These are phyloP conservation scores for Microstroma glucosiphilum DNA, from an alignment of 1,284 basidiomycete species.

Conservation along the genomic window DNA sequence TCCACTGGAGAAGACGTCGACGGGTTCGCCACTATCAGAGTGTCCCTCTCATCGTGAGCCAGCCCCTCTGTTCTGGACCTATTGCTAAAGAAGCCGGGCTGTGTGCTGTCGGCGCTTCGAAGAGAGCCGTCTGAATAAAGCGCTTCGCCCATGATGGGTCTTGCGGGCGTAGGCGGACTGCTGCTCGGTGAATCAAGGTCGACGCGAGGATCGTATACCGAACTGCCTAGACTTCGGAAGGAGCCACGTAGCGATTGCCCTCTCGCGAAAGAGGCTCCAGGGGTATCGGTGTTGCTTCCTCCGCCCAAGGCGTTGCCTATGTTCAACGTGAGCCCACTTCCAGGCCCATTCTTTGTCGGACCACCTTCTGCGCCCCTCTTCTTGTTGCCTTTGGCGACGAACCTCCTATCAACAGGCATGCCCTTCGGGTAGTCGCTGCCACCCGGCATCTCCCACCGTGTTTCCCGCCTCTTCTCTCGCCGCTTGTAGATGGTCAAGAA, in stretches of 20 bases:
- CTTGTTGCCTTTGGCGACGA: not conserved
- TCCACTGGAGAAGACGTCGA: not conserved
- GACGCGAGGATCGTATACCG: not conserved
- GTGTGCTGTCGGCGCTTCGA: not conserved
- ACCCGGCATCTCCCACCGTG: constrained; percentile 12
- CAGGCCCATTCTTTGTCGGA: no score
- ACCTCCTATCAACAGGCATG: constrained; percentile 11
- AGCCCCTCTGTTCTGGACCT: not conserved
- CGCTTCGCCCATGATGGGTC: not conserved
- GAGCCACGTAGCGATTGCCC: constrained; percentile 3
- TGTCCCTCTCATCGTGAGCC: not conserved
- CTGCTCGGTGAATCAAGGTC: not conserved
- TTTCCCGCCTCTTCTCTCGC: constrained; percentile 18
- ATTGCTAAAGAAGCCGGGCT: not conserved
- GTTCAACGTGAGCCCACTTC: not conserved
- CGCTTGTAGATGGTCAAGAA: constrained; percentile 28
- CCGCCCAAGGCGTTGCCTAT: not conserved
- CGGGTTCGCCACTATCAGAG: not conserved
- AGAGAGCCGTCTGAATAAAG: not conserved
- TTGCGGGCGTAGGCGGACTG: constrained; percentile 1
- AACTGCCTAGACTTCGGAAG: constrained; percentile 4
- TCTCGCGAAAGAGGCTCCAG: not conserved
- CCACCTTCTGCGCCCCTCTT: not conserved
- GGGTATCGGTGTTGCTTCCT: constrained; percentile 1
- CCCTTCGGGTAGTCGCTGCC: constrained; percentile 8